Percentiles rank a stretch among this genome's conserved stretches.
These are phyloP conservation scores for Austroboletus olivaceoglutinosus DNA, from an alignment of 1,284 basidiomycete species.

Conservation along the genomic window DNA sequence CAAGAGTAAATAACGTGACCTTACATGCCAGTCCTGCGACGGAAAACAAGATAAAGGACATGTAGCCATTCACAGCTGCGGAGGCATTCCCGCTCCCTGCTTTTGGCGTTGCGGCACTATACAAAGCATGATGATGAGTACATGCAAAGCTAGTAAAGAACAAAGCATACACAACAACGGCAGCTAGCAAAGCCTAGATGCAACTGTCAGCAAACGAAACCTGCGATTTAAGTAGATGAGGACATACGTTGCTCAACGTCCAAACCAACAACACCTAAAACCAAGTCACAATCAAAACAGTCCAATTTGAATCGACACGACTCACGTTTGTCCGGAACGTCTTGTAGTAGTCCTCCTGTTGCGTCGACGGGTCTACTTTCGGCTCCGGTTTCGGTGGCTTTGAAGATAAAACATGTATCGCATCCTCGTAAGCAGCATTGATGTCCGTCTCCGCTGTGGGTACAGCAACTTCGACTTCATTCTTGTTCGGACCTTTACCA, in stretches of 20 bases:
- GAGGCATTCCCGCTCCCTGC: constrained; percentile 36
- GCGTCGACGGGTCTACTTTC: constrained; percentile 62
- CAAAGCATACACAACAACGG: constrained; percentile 59
- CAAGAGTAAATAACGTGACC: background rate
- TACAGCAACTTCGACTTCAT: constrained; percentile 78
- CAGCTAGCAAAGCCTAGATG: constrained; percentile 64
- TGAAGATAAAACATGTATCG: constrained; percentile 70
- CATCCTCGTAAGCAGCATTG: constrained; percentile 83
- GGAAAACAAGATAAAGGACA: constrained; percentile 79
- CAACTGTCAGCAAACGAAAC: constrained; percentile 10
- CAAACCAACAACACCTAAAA: constrained; percentile 69
- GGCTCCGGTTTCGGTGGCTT: constrained; percentile 72
- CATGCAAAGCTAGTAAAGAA: background rate
- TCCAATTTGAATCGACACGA: constrained; percentile 15
- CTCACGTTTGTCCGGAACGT: constrained; percentile 81
- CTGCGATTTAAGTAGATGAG: constrained; percentile 3
- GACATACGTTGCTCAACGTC: constrained; percentile 75
- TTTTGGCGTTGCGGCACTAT: constrained; percentile 49
- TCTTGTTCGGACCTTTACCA: constrained; percentile 49
- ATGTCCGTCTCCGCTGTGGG: constrained; percentile 85
- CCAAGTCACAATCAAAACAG: background rate
- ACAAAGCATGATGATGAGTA: constrained; percentile 5
- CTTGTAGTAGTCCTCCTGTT: constrained; percentile 88
- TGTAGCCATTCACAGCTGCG: constrained; percentile 68
- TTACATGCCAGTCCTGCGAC: constrained; percentile 83